Evolutionary conservation across 2,329 filamentous ascomycete species (phyloP), one percentile per base, ranked within the genome.

Genomic region (Nemania diffusa): DNA sequence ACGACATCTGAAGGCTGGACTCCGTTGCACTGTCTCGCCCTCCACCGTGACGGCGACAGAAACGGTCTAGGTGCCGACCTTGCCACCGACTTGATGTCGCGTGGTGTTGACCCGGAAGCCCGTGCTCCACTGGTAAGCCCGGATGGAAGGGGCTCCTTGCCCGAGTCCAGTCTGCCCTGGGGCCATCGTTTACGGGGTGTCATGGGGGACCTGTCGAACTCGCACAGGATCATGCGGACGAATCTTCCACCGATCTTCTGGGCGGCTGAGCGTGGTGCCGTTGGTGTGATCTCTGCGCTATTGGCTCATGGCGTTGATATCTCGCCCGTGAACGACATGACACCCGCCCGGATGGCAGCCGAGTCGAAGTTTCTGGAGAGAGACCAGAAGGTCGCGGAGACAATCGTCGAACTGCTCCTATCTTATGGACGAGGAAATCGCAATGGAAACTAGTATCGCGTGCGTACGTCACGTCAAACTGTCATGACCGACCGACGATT

Each of bases 281-380:
- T 51, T 51, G 48, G 48, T 11, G 48, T 51, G 24, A 51, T 51
- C 26, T 27, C 24, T 27, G 48, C 48, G n/a, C 48, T 51, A 29
- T 51, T 51, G 48, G 48, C 48, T 51, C 48, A 51, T 51, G 48
- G 48, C 48, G 48, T 51, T 29, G n/a, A 51, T 29, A 51, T 51
- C 26, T 51, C 48, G 48, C 48, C 48, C 48, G 48, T 51, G 26
- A 29, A 29, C 26, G 48, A 29, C 24, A 51, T 51, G 48, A 51
- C 48, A 29, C 48, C 26, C 48, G 26, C 48, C 26, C 24, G 48
- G 48, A 51, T 51, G 26, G 48, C 48, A 27, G 48, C 48, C 48
- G 48, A 51, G 24, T 51, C 48, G 48, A 29, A 51, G 48, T 51
- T 51, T 51, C 48, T 51, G 48, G 26, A 29, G 24, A 51, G 48